phyloP scores from a whole-genome alignment of 1,284 basidiomycete genomes.

The Meira miltonrushii region DNA sequence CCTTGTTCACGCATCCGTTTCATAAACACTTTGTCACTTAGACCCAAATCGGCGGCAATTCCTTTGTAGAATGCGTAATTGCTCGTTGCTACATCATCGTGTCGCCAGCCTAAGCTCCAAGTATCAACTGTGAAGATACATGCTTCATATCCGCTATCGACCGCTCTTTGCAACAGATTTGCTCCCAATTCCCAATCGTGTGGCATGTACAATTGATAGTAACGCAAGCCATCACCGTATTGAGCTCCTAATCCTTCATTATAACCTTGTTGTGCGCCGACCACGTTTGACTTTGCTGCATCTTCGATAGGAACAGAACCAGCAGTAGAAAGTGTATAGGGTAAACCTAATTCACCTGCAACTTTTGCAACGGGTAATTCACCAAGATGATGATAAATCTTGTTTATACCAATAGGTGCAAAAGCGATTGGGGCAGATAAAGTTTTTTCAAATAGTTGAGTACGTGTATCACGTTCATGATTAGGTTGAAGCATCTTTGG shows the following conservation, averaged over 20 bases:
- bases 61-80: constrained; percentile 54
- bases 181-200: constrained; percentile 54
- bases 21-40: constrained; percentile 64
- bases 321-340: constrained; percentile 69
- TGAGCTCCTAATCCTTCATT: constrained; percentile 17
- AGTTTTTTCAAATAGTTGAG: constrained; percentile 63
- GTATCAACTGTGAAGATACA: constrained; percentile 61
- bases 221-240: constrained; percentile 60
- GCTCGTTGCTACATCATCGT: constrained; percentile 59
- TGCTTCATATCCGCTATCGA: constrained; percentile 58
- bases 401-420: constrained; percentile 71
- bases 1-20: constrained; percentile 50
- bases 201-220: constrained; percentile 75
- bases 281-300: constrained; percentile 64
- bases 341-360: constrained; percentile 63
- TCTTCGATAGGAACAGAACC: constrained; percentile 67
- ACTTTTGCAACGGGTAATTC: constrained; percentile 68
- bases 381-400: constrained; percentile 64
- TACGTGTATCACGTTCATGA: constrained; percentile 61
- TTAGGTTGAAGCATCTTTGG: constrained; percentile 55
- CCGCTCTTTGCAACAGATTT: constrained; percentile 58
- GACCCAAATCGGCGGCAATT: constrained; percentile 58
- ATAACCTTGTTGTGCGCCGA: constrained; percentile 15
- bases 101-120: constrained; percentile 54
- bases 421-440: constrained; percentile 64